Percentiles rank a stretch among this genome's conserved stretches.
phyloP scores from a whole-genome alignment of 2,329 filamentous ascomycete genomes.

The Torrubiellomyces zombiae region DNA sequence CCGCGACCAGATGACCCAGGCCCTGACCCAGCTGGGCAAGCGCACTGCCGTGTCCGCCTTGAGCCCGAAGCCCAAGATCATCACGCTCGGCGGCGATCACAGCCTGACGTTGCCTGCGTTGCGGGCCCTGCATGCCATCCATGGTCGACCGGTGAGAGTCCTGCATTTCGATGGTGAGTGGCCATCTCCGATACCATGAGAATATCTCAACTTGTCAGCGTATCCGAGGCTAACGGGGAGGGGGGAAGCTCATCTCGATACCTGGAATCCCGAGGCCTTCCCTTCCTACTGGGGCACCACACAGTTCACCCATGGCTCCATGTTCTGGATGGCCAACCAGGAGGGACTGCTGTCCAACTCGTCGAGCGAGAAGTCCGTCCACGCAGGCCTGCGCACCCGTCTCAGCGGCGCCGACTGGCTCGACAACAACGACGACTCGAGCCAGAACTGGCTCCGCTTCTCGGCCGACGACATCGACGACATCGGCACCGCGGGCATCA shows the following conservation, averaged over 20 bases:
- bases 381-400: slow-evolving; percentile 68
- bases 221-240: no score
- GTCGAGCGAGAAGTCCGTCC: slow-evolving; percentile 55
- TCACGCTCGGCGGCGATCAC: slow-evolving; percentile 61
- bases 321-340: slow-evolving; percentile 77
- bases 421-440: slow-evolving; percentile 55
- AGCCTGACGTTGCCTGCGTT: slow-evolving; percentile 54
- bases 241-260: slow-evolving; percentile 49
- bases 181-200: not conserved
- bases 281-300: slow-evolving; percentile 52
- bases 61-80: slow-evolving; percentile 33
- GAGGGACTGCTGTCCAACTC: slow-evolving; percentile 63
- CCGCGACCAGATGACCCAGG: slow-evolving; percentile 67
- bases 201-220: no score
- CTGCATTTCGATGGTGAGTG: slow-evolving; percentile 49
- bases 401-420: slow-evolving; percentile 47
- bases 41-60: slow-evolving; percentile 20
- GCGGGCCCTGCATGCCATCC: slow-evolving; percentile 43
- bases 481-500: slow-evolving; percentile 53
- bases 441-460: slow-evolving; percentile 67
- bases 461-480: slow-evolving; percentile 77
- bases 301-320: slow-evolving; percentile 72
- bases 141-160: slow-evolving; percentile 48
- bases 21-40: slow-evolving; percentile 50
- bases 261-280: slow-evolving; percentile 72